Evolutionary conservation across 768 basidiomycete species (phyloP), one percentile per base, ranked within the genome.

Genomic region (Trametes coccinea): DNA sequence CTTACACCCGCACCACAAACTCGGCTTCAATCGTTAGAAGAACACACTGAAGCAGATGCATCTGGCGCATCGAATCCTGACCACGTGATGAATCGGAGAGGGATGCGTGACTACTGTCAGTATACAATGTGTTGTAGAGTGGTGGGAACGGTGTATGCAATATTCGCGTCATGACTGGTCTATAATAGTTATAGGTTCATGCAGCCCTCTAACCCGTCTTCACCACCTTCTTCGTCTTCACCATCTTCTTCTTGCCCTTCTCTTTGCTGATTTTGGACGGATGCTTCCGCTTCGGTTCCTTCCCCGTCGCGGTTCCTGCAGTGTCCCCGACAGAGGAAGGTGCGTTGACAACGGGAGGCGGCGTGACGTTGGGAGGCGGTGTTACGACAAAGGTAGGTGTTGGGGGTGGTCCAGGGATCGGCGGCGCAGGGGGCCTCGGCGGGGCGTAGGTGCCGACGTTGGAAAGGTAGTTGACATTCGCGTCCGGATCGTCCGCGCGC

Each of bases 401-500:
- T 13, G 53, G 31, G 11, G 27, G n/a, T 5, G 33, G 44, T 37
- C 29, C 50, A n/a, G 49, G 39, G 16, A 30, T 27, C 8, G 53
- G 37, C 4, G 66, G 50, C 11, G 44, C 43, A 10, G 56, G 54
- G 9, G 61, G 57, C 43, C 33, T 54, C n/a, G 49, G 40, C 2
- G 34, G 41, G 6, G 62, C 29, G 13, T 49, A 41, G 2, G 69
- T 51, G 5, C 64, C 59, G 44, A 66, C 69, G 48, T 68, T 34
- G 31, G 67, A 68, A 8, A 70, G 57, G 60, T 68, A 67, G 60
- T 69, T 66, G 43, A 60, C 53, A 30, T 60, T 59, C 39, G 14
- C 27, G 22, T 3, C 40, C 2, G 51, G 7, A 17, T 30, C 47
- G 39, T 51, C 58, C 14, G 53, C 53, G 17, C 58, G 62, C 44